A percentile compares a stretch with the other conserved stretches of the same genome.
Evolutionary conservation across 768 basidiomycete species (phyloP).

Genomic region (Kwoniella dendrophila): DNA sequence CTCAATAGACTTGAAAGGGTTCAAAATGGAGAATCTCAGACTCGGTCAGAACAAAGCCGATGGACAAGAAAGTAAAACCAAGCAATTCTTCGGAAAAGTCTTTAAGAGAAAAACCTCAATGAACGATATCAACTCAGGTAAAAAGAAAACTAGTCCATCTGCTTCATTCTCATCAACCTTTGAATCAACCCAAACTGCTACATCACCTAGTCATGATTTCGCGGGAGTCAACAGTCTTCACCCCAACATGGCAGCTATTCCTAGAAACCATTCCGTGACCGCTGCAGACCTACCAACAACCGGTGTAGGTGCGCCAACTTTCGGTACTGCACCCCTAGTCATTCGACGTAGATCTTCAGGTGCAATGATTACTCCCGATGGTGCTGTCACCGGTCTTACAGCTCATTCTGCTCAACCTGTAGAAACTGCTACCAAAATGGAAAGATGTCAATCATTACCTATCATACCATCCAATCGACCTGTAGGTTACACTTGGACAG

Average conservation of each 20-base stretch:
- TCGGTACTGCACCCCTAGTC: slow-evolving; percentile 48
- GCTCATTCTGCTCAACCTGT: slow-evolving; percentile 2
- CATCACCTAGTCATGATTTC: not conserved
- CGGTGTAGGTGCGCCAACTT: slow-evolving; percentile 38
- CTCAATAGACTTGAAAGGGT: slow-evolving; percentile 36
- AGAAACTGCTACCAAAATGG: slow-evolving; percentile 15
- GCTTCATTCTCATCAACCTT: slow-evolving; percentile 23
- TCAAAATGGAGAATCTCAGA: slow-evolving; percentile 30
- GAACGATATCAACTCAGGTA: not conserved
- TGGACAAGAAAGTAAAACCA: slow-evolving; percentile 40
- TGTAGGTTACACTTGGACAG: slow-evolving; percentile 51
- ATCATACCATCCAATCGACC: slow-evolving; percentile 41
- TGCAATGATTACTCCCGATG: slow-evolving; percentile 25
- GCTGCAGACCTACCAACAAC: slow-evolving; percentile 2
- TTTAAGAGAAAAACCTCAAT: slow-evolving; percentile 46
- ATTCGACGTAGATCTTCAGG: slow-evolving; percentile 28
- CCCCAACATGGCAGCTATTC: slow-evolving; percentile 7
- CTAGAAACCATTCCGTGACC: not conserved
- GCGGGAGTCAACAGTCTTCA: slow-evolving; percentile 11
- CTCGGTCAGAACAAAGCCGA: slow-evolving; percentile 21
- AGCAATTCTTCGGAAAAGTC: slow-evolving; percentile 53
- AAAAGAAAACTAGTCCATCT: slow-evolving; percentile 20
- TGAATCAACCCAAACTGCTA: not conserved
- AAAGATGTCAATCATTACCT: slow-evolving; percentile 21
- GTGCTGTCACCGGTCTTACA: slow-evolving; percentile 33